phyloP scores from a whole-genome alignment of 75 land plant species.

The Selaginella tamariscina region DNA sequence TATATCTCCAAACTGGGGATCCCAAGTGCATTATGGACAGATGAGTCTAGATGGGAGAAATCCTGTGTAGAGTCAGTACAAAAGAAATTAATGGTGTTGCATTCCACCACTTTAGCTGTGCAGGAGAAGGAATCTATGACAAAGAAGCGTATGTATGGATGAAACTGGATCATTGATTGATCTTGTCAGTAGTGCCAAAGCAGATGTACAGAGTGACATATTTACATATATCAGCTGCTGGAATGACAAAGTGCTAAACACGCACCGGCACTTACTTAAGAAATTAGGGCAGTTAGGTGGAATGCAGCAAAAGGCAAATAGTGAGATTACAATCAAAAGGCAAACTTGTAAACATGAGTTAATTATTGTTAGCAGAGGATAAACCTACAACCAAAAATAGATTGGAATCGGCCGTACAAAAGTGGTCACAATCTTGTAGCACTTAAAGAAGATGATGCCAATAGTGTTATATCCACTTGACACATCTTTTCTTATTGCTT shows the following conservation, averaged over 20 bases:
- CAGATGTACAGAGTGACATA: conserved; percentile 1
- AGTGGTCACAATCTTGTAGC: background rate
- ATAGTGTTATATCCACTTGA: background rate
- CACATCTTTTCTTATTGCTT: conserved; percentile 2
- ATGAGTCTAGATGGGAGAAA: conserved; percentile 1
- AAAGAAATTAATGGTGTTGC: conserved; percentile 2
- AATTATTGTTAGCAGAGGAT: conserved; percentile 1
- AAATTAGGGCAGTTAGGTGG: background rate
- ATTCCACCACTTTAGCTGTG: conserved; percentile 1
- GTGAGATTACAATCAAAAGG: conserved; percentile 2
- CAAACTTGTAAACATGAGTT: background rate
- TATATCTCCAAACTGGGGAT: conserved; percentile 3
- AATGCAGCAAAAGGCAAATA: conserved; percentile 2
- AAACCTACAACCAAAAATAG: background rate
- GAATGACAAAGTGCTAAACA: conserved; percentile 1
- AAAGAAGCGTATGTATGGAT: background rate
- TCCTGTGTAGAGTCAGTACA: conserved; percentile 3
- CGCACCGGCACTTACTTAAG: too few relatives aligned
- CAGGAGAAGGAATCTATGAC: conserved; percentile 1
- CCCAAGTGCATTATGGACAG: conserved; percentile 3
- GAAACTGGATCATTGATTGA: conserved; percentile 2
- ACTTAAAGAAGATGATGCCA: background rate
- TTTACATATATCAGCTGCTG: conserved; percentile 1
- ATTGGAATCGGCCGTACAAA: background rate
- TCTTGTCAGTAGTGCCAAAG: too few relatives aligned